Base-by-base conservation (phyloP, 2,329 filamentous ascomycete species). In the Neonectria ditissima region DNA sequence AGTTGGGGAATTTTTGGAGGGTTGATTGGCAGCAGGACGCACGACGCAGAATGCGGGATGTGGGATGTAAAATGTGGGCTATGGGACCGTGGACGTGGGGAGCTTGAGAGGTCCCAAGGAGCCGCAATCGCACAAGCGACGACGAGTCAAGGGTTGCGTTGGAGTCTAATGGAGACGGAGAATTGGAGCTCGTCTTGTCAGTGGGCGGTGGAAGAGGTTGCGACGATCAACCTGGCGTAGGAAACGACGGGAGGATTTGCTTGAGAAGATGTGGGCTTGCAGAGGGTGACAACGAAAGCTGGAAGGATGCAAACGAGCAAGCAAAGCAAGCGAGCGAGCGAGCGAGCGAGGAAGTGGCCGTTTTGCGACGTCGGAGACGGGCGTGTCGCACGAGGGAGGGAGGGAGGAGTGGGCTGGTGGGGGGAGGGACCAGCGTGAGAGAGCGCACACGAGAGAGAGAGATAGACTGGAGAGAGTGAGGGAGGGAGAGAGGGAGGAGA, bases 281-380 rank as follows among this genome's bases (percentile, higher is more conserved):
- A 70, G 63, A 62, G 55, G 51, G 50, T 22, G 58, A 45, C 62
- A 55, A 57, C 32, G 39, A 44, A 52, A 63, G 68, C 52, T 54
- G 63, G 51, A 62, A 44, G 43, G 43, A 50, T 58, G 62, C 47
- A 59, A 59, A 41, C 28, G 14, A 60, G 18, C 30, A 28, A 45
- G 44, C 24, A 22, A 28, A 45, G 44, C 24, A 22, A 44, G 45
- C 37, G 28, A 30, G 41, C 20, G 14, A 51, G 32, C 26, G 11
- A 45, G 16, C 18, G 22, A 34, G 34, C 24, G 43, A 30, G 14
- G 5, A 50, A 62, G 62, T 58, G 59, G 59, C 39, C 62, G 55
- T 48, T 57, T 32, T 73, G 71, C 71, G 71, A 74, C 66, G 71
- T 74, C 70, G 69, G 71, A 69, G 65, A 59, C 59, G 62, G 70